These are phyloP conservation scores for Mycena citricolor DNA, from an alignment of 1,284 basidiomycete genomes.

Conservation along the genomic window DNA sequence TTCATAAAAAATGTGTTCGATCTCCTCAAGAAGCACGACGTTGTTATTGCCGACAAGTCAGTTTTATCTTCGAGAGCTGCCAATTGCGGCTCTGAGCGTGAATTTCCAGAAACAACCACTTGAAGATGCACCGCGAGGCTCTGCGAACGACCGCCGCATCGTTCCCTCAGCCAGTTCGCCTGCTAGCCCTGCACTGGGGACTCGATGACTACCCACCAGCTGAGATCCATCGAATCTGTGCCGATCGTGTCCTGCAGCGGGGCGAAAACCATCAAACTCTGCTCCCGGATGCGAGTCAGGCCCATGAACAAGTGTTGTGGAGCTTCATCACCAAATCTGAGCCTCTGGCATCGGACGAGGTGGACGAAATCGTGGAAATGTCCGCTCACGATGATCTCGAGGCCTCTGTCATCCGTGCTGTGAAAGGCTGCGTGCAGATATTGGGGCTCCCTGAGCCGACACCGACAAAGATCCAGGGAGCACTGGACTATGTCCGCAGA, in stretches of 20 bases:
- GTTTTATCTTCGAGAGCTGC: conserved; percentile 24
- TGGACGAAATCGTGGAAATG: conserved; percentile 70
- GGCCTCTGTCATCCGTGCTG: conserved; percentile 56
- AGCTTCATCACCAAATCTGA: conserved; percentile 72
- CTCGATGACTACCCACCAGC: conserved; percentile 50
- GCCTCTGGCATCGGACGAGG: conserved; percentile 63
- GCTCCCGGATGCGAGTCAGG: conserved; percentile 52
- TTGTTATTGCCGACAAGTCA: conserved; percentile 90
- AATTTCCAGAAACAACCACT: conserved; percentile 79
- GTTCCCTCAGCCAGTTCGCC: conserved; percentile 53
- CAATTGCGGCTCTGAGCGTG: conserved; percentile 2
- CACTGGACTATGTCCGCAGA: conserved; percentile 50
- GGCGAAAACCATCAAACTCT: conserved; percentile 87
- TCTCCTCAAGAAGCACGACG: conserved; percentile 61
- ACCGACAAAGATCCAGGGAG: conserved; percentile 58
- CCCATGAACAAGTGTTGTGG: conserved; percentile 83
- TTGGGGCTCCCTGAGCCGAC: conserved; percentile 55
- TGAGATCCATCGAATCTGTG: conserved; percentile 71
- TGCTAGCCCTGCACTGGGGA: conserved; percentile 81
- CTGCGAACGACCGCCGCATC: conserved; percentile 57
- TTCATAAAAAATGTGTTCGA: conserved; percentile 79
- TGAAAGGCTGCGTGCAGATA: conserved; percentile 54
- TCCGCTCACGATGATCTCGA: conserved; percentile 55
- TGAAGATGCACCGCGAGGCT: conserved; percentile 70
- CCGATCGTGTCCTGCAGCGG: conserved; percentile 69